phyloP scores from a whole-genome alignment of 352 stramenopile genomes.

The Thraustochytrium striatum region DNA sequence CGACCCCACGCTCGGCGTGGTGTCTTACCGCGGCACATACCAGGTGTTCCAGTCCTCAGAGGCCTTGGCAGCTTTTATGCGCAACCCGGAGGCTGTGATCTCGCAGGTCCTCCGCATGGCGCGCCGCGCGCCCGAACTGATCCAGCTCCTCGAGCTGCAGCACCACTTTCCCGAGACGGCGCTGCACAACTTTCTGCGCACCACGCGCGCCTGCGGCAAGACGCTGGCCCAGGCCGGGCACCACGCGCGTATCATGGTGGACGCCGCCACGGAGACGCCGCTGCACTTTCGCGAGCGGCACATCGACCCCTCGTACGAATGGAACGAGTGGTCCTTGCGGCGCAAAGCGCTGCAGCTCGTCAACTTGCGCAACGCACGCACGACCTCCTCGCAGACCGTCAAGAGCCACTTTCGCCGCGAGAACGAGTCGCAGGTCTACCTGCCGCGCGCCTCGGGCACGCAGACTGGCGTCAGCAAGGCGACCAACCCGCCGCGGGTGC shows the following conservation, averaged over 20 bases:
- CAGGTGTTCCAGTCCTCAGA: conserved; percentile 84
- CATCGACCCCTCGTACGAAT: conserved; percentile 84
- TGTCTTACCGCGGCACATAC: conserved; percentile 77
- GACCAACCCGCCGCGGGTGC: conserved; percentile 68
- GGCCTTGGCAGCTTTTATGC: conserved; percentile 77
- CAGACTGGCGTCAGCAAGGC: conserved; percentile 73
- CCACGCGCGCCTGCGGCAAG: conserved; percentile 47
- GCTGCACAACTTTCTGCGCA: conserved; percentile 52
- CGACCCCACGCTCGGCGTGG: conserved; percentile 80
- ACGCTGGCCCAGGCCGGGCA: neutral
- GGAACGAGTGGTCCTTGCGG: conserved; percentile 88
- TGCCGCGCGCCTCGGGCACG: conserved; percentile 59
- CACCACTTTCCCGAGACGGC: conserved; percentile 68
- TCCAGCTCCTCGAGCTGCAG: conserved; percentile 82
- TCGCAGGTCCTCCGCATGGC: conserved; percentile 67
- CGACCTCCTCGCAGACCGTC: conserved; percentile 76
- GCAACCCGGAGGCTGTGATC: conserved; percentile 71
- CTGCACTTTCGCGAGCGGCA: conserved; percentile 84
- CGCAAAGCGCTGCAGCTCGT: conserved; percentile 79
- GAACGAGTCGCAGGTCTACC: conserved; percentile 77
- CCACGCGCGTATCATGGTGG: conserved; percentile 57
- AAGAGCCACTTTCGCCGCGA: conserved; percentile 79
- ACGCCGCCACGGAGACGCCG: conserved; percentile 79
- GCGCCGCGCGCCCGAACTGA: conserved; percentile 73
- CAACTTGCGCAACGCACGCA: conserved; percentile 81